These are phyloP conservation scores for Strobilomyces echinocephalus DNA, from an alignment of 768 basidiomycete species.

Conservation along the genomic window DNA sequence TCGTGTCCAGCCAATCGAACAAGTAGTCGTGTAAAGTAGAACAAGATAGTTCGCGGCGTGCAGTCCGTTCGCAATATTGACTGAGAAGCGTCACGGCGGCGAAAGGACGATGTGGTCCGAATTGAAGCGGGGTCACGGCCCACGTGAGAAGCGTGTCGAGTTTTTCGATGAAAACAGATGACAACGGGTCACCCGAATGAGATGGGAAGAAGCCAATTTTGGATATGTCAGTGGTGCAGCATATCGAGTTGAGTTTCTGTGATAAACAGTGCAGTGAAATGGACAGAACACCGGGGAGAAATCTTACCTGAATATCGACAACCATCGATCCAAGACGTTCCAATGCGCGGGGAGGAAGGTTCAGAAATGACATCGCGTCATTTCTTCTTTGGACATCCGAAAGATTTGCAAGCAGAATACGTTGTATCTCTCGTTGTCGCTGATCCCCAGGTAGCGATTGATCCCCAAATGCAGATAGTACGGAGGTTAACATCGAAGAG, in stretches of 20 bases:
- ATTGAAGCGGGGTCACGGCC: constrained; percentile 77
- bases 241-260: constrained; percentile 76
- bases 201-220: constrained; percentile 55
- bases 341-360: constrained; percentile 56
- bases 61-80: constrained; percentile 58
- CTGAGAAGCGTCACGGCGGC: constrained; percentile 67
- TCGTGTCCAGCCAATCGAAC: constrained; percentile 77
- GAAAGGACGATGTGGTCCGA: constrained; percentile 75
- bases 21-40: constrained; percentile 69
- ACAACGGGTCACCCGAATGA: constrained; percentile 31
- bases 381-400: constrained; percentile 72
- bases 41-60: constrained; percentile 55
- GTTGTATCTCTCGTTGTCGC: constrained; percentile 41
- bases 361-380: constrained; percentile 72
- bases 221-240: constrained; percentile 56
- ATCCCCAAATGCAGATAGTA: constrained; percentile 40
- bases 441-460: constrained; percentile 15
- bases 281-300: not conserved
- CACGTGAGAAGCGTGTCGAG: constrained; percentile 74
- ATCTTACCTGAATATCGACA: constrained; percentile 43
- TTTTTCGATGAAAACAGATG: constrained; percentile 54
- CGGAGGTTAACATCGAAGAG: constrained; percentile 32
- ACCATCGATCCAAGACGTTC: constrained; percentile 60
- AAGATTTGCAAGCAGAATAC: constrained; percentile 52
- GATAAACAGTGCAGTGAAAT: not conserved